Conservation (phyloP, 2,329 filamentous ascomycete species). For the Cladophialophora chaetospira region DNA sequence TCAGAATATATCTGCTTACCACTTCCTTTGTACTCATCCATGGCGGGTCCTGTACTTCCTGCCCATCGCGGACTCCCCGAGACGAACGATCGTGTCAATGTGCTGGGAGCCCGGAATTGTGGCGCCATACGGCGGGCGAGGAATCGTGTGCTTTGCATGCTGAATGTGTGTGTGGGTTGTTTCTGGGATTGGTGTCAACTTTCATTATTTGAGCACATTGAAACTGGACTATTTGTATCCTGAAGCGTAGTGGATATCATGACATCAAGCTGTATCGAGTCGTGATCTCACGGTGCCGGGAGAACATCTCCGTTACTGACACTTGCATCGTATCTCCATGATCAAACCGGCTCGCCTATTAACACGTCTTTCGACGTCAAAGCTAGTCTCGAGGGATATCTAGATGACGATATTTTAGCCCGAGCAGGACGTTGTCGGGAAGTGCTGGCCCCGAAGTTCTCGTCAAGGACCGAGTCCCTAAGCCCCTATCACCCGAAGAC, state of each 20-base stretch:
- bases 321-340: slow-evolving; percentile 1
- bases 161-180: neutral
- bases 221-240: neutral
- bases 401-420: neutral
- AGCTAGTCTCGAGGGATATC: neutral
- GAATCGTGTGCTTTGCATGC: slow-evolving; percentile 1
- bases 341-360: neutral
- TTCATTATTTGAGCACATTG: neutral
- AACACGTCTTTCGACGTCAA: neutral
- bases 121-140: neutral
- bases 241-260: neutral
- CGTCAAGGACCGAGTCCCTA: no score
- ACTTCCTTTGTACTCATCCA: neutral
- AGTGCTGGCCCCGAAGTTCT: neutral
- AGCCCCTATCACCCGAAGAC: no score
- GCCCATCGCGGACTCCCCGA: neutral
- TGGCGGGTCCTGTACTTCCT: neutral
- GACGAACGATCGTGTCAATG: neutral
- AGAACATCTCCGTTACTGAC: neutral
- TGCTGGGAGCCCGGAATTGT: neutral
- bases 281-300: slow-evolving; percentile 4
- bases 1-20: neutral
- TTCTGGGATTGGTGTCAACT: neutral
- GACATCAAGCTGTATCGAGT: slow-evolving; percentile 1
- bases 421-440: neutral